phyloP scores from a whole-genome alignment of 208 protist species.

The Leptomonas pyrrhocoris region DNA sequence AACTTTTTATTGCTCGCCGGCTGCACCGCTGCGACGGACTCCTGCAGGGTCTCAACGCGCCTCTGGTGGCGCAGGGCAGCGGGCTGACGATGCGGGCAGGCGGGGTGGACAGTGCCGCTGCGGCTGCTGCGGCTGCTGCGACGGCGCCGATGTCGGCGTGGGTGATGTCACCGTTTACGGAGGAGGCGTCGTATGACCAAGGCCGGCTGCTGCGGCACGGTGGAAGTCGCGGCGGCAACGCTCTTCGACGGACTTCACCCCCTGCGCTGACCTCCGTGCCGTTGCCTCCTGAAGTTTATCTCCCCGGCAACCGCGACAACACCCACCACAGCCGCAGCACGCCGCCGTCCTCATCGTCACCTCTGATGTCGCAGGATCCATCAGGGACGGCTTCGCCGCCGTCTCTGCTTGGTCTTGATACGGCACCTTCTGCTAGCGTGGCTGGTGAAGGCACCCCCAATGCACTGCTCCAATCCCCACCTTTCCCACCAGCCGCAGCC shows the following conservation, averaged over 20 bases:
- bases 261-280: background rate
- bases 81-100: background rate
- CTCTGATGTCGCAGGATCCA: background rate
- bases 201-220: slow-evolving; percentile 1
- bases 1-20: slow-evolving; percentile 24
- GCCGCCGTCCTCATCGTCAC: background rate
- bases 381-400: background rate
- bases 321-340: background rate
- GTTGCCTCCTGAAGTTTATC: background rate
- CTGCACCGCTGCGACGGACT: slow-evolving; percentile 26
- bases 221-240: slow-evolving; percentile 15
- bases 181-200: background rate
- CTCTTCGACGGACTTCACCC: slow-evolving; percentile 6
- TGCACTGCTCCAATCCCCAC: background rate
- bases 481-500: background rate
- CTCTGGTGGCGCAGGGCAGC: background rate
- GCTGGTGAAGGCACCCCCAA: background rate
- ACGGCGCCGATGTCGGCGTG: background rate
- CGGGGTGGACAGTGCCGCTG: background rate
- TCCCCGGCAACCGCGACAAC: background rate
- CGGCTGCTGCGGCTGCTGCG: background rate
- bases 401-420: background rate
- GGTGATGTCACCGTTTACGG: slow-evolving; percentile 24
- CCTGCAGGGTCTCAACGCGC: slow-evolving; percentile 13
- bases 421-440: background rate